Base-by-base conservation (phyloP, 1,284 basidiomycete genomes). In the Fomitopsis betulina region DNA sequence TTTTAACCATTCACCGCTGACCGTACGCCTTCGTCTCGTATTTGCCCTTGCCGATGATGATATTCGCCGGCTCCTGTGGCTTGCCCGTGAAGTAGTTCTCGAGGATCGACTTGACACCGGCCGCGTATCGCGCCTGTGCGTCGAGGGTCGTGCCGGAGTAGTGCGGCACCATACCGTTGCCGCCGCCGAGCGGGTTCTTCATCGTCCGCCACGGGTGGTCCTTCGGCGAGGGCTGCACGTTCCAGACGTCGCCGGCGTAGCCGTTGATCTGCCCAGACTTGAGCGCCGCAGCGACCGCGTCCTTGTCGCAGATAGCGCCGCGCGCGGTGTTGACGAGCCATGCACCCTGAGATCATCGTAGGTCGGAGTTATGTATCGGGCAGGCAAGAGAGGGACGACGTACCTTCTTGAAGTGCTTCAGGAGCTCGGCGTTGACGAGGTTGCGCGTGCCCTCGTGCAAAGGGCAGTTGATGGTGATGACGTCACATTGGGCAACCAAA, bases 261-360 rank as follows among this genome's bases (percentile, higher is more conserved):
- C 83, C 92, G 59, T 75, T 73, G 60, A 96, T 72, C 53, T 93
- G 90, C 15, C 95, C 95, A 56, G 80, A 85, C 74, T 84, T 81
- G 62, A 98, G 73, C 13, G 94, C 93, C 1, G 75, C 85, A 10
- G 86, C 86, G 59, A 97, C 86, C 49, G 86, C 93, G 62, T 93
- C 82, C 64, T 87, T 86, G 75, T 94, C 88, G 72, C 89, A 93
- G 70, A 98, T 95, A 53, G 95, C 95, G 50, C 95, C 95, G 67
- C 94, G 92, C 43, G 94, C 94, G 30, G 94, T 96, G 83, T 96
- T 96, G 71, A 96, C 86, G 65, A 96, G 82, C 90, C 91, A 95
- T n/a, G 90, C 82, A 54, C 87, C 87, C 66, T 61, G 42, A 17
- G n/a, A 38, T 33, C 21, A 27, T 8, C 21, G n/a, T 15, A 3